These are phyloP conservation scores for Cotoneaster glaucophyllus DNA, from an alignment of 306 rosid species.

Conservation along the genomic window DNA sequence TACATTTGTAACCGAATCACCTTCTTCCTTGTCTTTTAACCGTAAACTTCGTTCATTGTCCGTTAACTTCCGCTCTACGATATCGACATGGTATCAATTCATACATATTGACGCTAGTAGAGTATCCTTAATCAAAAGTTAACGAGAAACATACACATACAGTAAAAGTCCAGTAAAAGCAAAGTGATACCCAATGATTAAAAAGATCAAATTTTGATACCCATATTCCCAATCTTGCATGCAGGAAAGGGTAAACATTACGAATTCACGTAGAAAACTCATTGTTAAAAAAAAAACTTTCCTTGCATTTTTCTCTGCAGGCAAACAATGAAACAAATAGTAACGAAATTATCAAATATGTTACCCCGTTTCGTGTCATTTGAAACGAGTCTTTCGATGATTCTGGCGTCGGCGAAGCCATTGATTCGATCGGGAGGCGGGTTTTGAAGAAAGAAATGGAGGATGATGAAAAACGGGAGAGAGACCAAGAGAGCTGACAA, in stretches of 20 bases:
- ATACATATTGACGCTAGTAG: no score
- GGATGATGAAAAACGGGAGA: constrained; percentile 24
- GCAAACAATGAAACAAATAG: background rate
- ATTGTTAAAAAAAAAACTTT: background rate
- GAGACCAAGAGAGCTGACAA: constrained; percentile 17
- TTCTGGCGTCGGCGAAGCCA: constrained; percentile 22
- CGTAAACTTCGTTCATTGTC: no score
- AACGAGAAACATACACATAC: no score
- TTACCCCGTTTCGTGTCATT: background rate
- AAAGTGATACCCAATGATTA: background rate
- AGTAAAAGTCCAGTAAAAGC: no score
- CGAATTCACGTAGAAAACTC: background rate
- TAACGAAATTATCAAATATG: background rate
- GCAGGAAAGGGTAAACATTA: background rate
- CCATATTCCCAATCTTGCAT: background rate
- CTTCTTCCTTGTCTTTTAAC: no score
- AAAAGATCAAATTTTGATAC: background rate
- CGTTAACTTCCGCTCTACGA: no score
- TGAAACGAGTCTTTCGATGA: background rate
- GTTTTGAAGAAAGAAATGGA: constrained; percentile 19
- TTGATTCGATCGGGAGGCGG: constrained; percentile 15
- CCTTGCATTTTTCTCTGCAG: background rate
- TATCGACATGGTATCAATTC: no score
- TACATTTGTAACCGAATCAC: no score
- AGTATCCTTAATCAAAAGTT: no score